phyloP scores from a whole-genome alignment of 306 rosid species.

The Vicia sativa region DNA sequence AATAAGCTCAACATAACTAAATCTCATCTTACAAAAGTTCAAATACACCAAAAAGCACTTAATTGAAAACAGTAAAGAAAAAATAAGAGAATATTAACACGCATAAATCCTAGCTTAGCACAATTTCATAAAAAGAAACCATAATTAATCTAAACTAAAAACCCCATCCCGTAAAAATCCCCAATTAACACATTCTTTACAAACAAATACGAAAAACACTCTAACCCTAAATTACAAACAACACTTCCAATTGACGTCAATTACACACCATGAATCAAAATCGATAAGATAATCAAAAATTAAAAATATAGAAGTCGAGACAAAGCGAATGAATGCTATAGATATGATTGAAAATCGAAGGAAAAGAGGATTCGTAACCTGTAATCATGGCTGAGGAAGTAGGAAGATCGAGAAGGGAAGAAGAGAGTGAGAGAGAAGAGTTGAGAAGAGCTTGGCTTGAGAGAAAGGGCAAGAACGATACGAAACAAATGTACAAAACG shows the following conservation, averaged over 20 bases:
- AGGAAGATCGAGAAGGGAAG: slow-evolving; percentile 42
- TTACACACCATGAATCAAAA: slow-evolving; percentile 14
- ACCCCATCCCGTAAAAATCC: slow-evolving; percentile 2
- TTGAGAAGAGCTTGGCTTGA: slow-evolving; percentile 62
- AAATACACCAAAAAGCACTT: slow-evolving; percentile 6
- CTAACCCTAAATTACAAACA: slow-evolving; percentile 32
- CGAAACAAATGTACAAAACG: slow-evolving; percentile 5
- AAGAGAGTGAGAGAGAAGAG: slow-evolving; percentile 13
- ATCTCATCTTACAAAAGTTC: slow-evolving; percentile 29
- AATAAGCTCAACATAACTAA: slow-evolving; percentile 34
- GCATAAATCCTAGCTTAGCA: slow-evolving; percentile 7
- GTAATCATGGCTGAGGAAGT: slow-evolving; percentile 65
- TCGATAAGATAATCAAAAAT: not conserved
- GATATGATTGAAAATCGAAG: slow-evolving; percentile 33
- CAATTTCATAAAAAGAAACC: slow-evolving; percentile 15
- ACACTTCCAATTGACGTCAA: slow-evolving; percentile 38
- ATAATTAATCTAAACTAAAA: slow-evolving; percentile 33
- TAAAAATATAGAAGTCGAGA: not conserved
- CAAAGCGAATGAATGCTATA: not conserved
- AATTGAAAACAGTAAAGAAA: not conserved
- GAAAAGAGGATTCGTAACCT: slow-evolving; percentile 49
- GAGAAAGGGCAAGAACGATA: slow-evolving; percentile 56
- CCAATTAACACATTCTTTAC: not conserved
- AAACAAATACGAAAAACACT: not conserved
- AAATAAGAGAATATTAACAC: slow-evolving; percentile 5